Evolutionary conservation across 495 filamentous ascomycete genomes (phyloP).

Genomic region (Xylaria bambusicola): DNA sequence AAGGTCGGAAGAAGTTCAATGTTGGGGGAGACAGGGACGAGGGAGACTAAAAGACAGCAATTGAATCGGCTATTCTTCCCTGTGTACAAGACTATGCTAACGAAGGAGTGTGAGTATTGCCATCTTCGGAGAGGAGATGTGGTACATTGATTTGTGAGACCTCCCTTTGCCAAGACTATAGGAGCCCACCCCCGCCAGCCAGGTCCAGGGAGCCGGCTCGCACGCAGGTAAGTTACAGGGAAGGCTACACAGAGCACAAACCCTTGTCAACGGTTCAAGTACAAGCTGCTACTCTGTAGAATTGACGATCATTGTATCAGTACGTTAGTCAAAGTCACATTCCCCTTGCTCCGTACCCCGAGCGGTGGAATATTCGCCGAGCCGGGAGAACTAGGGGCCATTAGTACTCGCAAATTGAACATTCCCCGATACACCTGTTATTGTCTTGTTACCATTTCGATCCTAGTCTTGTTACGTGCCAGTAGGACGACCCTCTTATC

Average conservation of each 20-base stretch:
- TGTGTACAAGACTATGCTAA: slow-evolving; percentile 19
- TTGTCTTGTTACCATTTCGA: slow-evolving; percentile 25
- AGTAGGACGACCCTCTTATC: slow-evolving; percentile 24
- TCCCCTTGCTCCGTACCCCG: slow-evolving; percentile 23
- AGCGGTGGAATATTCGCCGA: slow-evolving; percentile 14
- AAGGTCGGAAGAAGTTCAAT: slow-evolving; percentile 83
- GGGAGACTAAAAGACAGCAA: slow-evolving; percentile 46
- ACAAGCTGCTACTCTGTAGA: slow-evolving; percentile 23
- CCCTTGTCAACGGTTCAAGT: slow-evolving; percentile 22
- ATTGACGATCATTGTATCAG: slow-evolving; percentile 29
- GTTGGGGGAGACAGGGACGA: slow-evolving; percentile 73
- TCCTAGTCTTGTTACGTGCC: slow-evolving; percentile 48
- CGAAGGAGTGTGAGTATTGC: slow-evolving; percentile 31
- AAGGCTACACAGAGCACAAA: slow-evolving; percentile 8
- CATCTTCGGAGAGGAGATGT: slow-evolving; percentile 30
- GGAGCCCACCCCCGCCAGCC: slow-evolving; percentile 12
- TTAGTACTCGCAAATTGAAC: slow-evolving; percentile 29
- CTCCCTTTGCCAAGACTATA: slow-evolving; percentile 33
- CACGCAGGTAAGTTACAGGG: slow-evolving; percentile 22
- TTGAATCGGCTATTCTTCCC: slow-evolving; percentile 27
- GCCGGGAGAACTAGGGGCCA: slow-evolving; percentile 20
- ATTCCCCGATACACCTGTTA: slow-evolving; percentile 33
- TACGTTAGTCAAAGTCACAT: slow-evolving; percentile 38
- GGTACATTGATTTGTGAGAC: slow-evolving; percentile 28
- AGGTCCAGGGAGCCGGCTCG: slow-evolving; percentile 27